Evolutionary conservation across 805 yeast species (phyloP), one percentile per base, ranked within the genome.

Genomic region (Lachancea nothofagi): DNA sequence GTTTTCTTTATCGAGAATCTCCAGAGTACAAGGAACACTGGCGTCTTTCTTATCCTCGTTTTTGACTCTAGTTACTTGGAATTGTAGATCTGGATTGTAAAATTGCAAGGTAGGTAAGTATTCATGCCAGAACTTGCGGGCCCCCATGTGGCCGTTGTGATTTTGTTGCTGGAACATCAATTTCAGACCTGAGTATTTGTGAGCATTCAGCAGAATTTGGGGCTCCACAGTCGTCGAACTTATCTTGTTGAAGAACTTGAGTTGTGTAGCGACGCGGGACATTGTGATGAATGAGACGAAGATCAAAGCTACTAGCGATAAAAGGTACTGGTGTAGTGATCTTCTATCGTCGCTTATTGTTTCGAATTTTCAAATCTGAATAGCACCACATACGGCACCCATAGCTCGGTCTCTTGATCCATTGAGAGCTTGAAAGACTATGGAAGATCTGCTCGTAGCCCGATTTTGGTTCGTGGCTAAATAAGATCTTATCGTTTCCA

Each of bases 51-150:
- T 42, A 37, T 53, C 43, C n/a, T 43, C 43, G 34, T 64, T 57
- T 28, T 68, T 65, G 31, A 83, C 69, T 49, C 88, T 69, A 10
- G 72, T 65, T 25, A 86, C 80, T 18, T 71, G 69, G 41, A 86
- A 77, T 18, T 76, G 72, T 20, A 83, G 54, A 31, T 67, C 65
- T n/a, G 90, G 89, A 60, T 88, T 88, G 65, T 86, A 89, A 61
- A 83, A 88, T 57, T 77, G 80, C 46, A 88, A 69, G 5, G 88
- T 77, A 19, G 93, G 94, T 42, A 88, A 66, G 62, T 77, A 74
- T 37, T 69, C 65, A 50, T 75, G 76, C 93, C 94, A 84, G 62
- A 88, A 85, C 48, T 74, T 73, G 51, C 80, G 76, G 41, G 83
- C 74, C 2, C 89, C 89, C 64, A 72, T 69, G 50, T 80, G 78